Evolutionary conservation across 768 basidiomycete genomes (phyloP).

Genomic region (Hortiboletus campestris): DNA sequence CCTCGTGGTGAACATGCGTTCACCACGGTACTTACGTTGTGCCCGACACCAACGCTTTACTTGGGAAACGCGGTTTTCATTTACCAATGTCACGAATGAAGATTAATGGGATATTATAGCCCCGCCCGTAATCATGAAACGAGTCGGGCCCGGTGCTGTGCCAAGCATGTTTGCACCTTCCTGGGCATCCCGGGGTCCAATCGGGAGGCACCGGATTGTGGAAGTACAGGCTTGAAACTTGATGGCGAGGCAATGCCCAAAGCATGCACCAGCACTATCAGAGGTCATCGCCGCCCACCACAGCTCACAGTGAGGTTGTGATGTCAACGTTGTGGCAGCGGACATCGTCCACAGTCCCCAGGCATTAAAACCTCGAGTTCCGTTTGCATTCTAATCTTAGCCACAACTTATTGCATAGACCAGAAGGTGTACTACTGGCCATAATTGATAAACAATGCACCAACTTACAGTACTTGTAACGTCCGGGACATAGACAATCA

Average conservation of each 20-base stretch:
- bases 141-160: slow-evolving; percentile 16
- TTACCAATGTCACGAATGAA: not conserved
- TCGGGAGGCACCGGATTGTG: slow-evolving; percentile 6
- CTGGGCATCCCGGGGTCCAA: slow-evolving; percentile 3
- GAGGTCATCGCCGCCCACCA: not conserved
- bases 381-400: not conserved
- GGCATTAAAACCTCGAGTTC: not conserved
- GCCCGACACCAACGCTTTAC: slow-evolving; percentile 10
- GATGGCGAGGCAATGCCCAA: slow-evolving; percentile 4
- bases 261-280: not conserved
- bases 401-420: not conserved
- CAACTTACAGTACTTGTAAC: no score
- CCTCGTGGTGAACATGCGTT: slow-evolving; percentile 19
- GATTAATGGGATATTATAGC: not conserved
- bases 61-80: slow-evolving; percentile 22
- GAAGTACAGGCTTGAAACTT: not conserved
- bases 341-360: no score
- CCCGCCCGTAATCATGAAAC: slow-evolving; percentile 3
- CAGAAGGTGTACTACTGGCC: no score
- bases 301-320: not conserved
- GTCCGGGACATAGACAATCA: not conserved
- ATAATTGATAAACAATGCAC: not conserved
- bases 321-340: not conserved
- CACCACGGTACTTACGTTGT: slow-evolving; percentile 12
- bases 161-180: slow-evolving; percentile 5